Evolutionary conservation across 768 basidiomycete genomes (phyloP).

Genomic region (Lentinus tigrinus): DNA sequence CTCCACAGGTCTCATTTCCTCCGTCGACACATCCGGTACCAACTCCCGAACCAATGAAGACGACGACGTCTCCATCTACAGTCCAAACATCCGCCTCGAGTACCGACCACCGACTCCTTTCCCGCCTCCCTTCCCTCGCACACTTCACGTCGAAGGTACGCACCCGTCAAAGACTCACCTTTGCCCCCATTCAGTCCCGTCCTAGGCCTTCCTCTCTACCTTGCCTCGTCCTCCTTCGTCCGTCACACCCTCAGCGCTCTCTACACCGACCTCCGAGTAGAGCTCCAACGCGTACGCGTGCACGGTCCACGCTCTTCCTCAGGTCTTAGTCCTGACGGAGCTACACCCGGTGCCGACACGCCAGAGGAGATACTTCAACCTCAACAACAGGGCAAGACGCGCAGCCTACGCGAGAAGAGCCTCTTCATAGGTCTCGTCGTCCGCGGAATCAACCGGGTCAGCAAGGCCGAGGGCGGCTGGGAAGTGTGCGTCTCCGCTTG

Average conservation of each 20-base stretch:
- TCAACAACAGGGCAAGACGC: conserved; percentile 5
- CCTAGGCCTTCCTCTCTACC: conserved; percentile 69
- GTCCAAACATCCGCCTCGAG: conserved; percentile 55
- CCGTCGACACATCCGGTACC: conserved; percentile 43
- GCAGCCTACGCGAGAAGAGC: conserved; percentile 53
- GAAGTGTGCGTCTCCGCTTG: conserved; percentile 52
- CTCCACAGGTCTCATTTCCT: conserved; percentile 58
- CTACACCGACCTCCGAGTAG: conserved; percentile 63
- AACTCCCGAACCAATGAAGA: conserved; percentile 30
- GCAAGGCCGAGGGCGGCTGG: conserved; percentile 65
- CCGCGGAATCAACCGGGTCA: conserved; percentile 60
- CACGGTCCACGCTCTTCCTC: conserved; percentile 21
- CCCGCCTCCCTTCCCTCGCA: conserved; percentile 69
- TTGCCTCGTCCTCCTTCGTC: conserved; percentile 66
- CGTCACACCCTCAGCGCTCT: conserved; percentile 75
- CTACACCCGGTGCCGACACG: not conserved
- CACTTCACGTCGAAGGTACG: conserved; percentile 69
- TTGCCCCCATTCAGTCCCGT: not conserved
- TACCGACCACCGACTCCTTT: conserved; percentile 70
- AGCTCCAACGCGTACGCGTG: conserved; percentile 47
- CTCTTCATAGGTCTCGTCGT: conserved; percentile 56
- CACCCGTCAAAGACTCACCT: not conserved
- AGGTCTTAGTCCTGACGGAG: conserved; percentile 1
- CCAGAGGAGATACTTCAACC: not conserved
- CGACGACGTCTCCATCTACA: conserved; percentile 53